These are phyloP conservation scores for Conidiobolus incongruus DNA, from an alignment of 371 early-diverging fungal species.

Conservation along the genomic window DNA sequence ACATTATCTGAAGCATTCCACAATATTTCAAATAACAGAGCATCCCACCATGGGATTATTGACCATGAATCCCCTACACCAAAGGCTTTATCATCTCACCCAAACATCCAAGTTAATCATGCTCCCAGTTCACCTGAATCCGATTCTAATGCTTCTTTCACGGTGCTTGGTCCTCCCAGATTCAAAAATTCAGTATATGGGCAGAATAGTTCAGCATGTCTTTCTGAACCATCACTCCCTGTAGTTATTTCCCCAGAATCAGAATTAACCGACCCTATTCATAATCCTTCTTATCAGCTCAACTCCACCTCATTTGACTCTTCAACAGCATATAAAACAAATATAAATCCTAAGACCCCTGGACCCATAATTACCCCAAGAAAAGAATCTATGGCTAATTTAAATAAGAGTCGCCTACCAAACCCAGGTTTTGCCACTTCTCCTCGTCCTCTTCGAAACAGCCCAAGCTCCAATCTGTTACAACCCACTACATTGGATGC, in stretches of 20 bases:
- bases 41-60: too few species aligned
- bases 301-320: not conserved
- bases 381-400: conserved; percentile 5
- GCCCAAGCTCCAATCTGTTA: too few species aligned
- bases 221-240: not conserved
- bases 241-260: not conserved
- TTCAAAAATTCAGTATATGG: not conserved
- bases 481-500: not conserved
- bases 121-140: too few species aligned
- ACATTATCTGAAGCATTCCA: too few species aligned
- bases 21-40: too few species aligned
- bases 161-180: not conserved
- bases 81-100: too few species aligned
- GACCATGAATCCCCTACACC: too few species aligned
- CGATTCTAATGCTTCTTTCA: too few species aligned
- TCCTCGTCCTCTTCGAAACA: not conserved
- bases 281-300: not conserved
- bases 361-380: conserved; percentile 4
- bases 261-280: not conserved
- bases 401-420: not conserved
- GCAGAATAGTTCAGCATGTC: not conserved
- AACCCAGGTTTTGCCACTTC: not conserved
- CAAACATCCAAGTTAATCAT: too few species aligned
- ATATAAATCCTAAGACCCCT: not conserved
- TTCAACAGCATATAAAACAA: not conserved